Percentiles rank a stretch among this genome's conserved stretches.
These are phyloP conservation scores for Coemansia sp. DNA, from an alignment of 192 early-diverging fungal species.

Conservation along the genomic window DNA sequence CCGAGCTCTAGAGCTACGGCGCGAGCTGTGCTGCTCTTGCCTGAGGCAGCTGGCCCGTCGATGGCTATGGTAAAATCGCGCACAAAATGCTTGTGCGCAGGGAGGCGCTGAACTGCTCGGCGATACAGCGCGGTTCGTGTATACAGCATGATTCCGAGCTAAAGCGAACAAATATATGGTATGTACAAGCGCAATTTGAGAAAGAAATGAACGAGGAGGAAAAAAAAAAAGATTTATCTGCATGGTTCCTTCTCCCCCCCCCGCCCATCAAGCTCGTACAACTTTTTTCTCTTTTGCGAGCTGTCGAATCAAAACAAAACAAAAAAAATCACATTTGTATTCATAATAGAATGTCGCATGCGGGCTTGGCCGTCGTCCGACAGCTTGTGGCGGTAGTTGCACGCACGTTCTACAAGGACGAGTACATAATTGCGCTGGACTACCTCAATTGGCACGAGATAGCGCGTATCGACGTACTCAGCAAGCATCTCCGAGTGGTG, in stretches of 20 bases:
- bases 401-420: conserved; percentile 84
- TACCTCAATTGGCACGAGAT: conserved; percentile 72
- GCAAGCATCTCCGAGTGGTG: conserved; percentile 64
- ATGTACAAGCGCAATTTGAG: too few species aligned
- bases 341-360: conserved; percentile 53
- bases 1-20: conserved; percentile 66
- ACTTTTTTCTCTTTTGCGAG: background rate
- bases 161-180: too few species aligned
- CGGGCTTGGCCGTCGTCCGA: conserved; percentile 57
- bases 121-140: background rate
- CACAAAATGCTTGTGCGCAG: background rate
- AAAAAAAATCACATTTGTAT: too few species aligned
- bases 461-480: conserved; percentile 80
- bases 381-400: conserved; percentile 72
- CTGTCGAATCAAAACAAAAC: background rate
- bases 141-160: conserved; percentile 3
- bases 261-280: background rate
- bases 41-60: conserved; percentile 81
- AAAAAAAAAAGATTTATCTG: background rate
- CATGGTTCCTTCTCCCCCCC: background rate
- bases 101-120: background rate
- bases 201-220: too few species aligned
- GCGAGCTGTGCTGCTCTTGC: conserved; percentile 82
- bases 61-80: conserved; percentile 66
- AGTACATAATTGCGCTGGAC: conserved; percentile 82